Evolutionary conservation across 345 rosid species (phyloP), one percentile per base, ranked within the genome.

Genomic region (Lumnitzera racemosa): DNA sequence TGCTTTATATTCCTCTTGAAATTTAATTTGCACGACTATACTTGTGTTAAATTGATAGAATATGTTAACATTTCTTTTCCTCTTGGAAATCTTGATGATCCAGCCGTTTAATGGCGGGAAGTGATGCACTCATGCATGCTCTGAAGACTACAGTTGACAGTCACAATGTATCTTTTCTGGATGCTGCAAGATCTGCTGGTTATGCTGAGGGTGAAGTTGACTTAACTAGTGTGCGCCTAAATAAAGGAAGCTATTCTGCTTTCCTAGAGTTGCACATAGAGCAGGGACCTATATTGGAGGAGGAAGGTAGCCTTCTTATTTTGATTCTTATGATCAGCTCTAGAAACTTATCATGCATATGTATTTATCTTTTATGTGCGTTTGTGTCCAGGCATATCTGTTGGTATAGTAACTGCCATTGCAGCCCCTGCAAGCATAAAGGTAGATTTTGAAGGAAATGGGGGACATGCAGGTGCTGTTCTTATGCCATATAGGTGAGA

Each of bases 351-450:
- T 20, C 24, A 24, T 58, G 31, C 57, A 10, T 56, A 12, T 8
- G 36, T 15, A 13, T 41, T 23, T 12, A 1, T 23, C 43, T 36
- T 36, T 9, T 36, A 36, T 36, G 43, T 36, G 36, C 65, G 46
- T 70, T 47, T 61, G 12, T 17, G 27, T 50, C 47, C 75, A 91
- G 96, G 91, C 67, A 54, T 78, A 76, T 75, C 92, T 36, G 80
- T 92, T 29, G 96, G 98, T 58, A 73, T 92, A 51, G 94, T 92
- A 64, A 89, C 96, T 55, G 95, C 92, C 36, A 92, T 92, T 67
- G 98, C 98, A 14, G 98, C 98, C 61, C 98, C 96, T 53, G 96
- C 96, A 70, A 92, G 98, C 75, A 70, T 92, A 52, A 92, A 80
- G 63, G 89, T 89, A 5, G 94, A 89, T 69, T 92, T 87, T 73